phyloP scores from a whole-genome alignment of 306 rosid species.

The Citrullus amarus region DNA sequence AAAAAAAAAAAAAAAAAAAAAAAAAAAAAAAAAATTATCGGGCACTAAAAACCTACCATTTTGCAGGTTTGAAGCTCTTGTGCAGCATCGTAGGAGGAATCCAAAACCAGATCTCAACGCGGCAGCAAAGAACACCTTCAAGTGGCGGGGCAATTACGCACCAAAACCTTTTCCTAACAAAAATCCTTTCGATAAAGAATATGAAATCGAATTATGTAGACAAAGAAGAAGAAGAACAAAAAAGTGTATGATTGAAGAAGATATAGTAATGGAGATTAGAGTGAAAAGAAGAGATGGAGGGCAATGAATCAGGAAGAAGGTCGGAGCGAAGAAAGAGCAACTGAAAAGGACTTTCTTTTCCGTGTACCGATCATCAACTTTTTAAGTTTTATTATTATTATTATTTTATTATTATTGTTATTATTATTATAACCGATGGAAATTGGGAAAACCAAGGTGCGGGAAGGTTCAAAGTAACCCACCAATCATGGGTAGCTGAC shows the following conservation, averaged over 20 bases:
- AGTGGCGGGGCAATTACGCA: not conserved
- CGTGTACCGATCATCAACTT: not conserved
- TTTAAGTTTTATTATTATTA: not conserved
- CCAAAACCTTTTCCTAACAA: not conserved
- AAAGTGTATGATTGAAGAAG: not conserved
- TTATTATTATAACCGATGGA: not conserved
- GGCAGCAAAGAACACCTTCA: not conserved
- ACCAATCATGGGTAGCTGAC: not conserved
- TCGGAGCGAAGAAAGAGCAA: not conserved
- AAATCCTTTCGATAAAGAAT: not conserved
- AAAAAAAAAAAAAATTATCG: conserved; percentile 1
- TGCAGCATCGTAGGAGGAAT: conserved; percentile 21
- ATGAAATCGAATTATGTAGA: not conserved
- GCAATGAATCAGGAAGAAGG: not conserved
- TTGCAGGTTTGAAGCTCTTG: conserved; percentile 42
- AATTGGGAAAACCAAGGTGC: not conserved
- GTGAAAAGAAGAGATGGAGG: not conserved
- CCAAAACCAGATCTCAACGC: conserved; percentile 9
- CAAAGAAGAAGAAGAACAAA: not conserved
- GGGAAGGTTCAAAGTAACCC: not conserved
- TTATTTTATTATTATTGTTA: too few relatives aligned
- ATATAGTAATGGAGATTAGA: not conserved
- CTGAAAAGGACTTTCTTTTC: not conserved
- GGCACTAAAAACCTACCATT: conserved; percentile 19
- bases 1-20: conserved; percentile 13